A percentile compares a stretch with the other conserved stretches of the same genome.
These are phyloP conservation scores for Mucor lusitanicus DNA, from an alignment of 371 early-diverging fungal species.

Conservation along the genomic window DNA sequence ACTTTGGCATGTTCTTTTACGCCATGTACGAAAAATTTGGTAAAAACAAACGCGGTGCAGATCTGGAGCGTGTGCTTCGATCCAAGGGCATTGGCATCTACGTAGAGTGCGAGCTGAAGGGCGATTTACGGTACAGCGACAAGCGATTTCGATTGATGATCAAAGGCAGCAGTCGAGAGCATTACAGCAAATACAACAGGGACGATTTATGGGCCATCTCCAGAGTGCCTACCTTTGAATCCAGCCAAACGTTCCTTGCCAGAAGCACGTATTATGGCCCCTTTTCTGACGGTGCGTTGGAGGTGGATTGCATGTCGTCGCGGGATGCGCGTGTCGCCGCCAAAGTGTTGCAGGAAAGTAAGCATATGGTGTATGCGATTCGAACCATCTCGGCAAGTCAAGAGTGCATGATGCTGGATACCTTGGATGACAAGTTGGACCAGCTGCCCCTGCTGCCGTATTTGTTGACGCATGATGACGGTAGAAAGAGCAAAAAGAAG, in stretches of 20 bases:
- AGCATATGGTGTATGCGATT: constrained; percentile 55
- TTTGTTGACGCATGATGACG: constrained; percentile 28
- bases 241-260: constrained; percentile 55
- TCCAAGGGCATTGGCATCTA: constrained; percentile 45
- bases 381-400: constrained; percentile 67
- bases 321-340: constrained; percentile 43
- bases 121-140: background rate
- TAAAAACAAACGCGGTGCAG: constrained; percentile 17
- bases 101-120: constrained; percentile 22
- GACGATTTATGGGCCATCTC: constrained; percentile 78
- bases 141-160: constrained; percentile 31
- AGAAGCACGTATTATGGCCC: constrained; percentile 65
- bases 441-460: constrained; percentile 53
- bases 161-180: constrained; percentile 37
- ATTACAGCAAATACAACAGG: constrained; percentile 53
- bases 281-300: constrained; percentile 49
- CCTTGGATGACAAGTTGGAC: constrained; percentile 46
- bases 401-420: constrained; percentile 78
- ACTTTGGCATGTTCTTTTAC: constrained; percentile 35
- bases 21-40: constrained; percentile 26
- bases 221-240: constrained; percentile 40
- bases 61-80: constrained; percentile 35
- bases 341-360: constrained; percentile 14
- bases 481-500: constrained; percentile 13
- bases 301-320: constrained; percentile 51